Evolutionary conservation across 106 monocot species (phyloP), one percentile per base, ranked within the genome.

Genomic region (Triglochin maritima): DNA sequence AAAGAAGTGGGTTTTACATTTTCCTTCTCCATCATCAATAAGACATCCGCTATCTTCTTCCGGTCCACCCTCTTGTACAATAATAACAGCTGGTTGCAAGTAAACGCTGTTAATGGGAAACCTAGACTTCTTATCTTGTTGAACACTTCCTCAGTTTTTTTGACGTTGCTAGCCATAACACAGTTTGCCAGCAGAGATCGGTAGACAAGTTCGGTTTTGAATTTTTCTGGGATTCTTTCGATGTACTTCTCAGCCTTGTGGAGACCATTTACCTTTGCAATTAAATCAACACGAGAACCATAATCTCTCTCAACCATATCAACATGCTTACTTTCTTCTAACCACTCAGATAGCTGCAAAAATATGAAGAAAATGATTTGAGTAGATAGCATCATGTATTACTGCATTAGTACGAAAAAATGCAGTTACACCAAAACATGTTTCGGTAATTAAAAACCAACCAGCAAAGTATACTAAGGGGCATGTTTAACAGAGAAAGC

Each of bases 121-220:
- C 78, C 78, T 16, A 85, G 79, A 17, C 81, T 74, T 59, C 69
- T 85, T 17, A 92, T 92, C 51, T 75, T 81, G 58, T 82, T 76
- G 71, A 92, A 92, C 13, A 83, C 79, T 75, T 85, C 85, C 71
- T 85, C 87, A 6, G 92, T 75, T 63, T 92, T 92, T 57, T 83
- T 77, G 42, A 81, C 62, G 67, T 85, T 81, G 50, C 15, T 53
- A n/a, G 71, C 59, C 48, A 49, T 7, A 13, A 81, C 92, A 75
- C 80, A 92, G 17, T 83, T 87, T 49, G 81, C 74, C 50, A 92
- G 69, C 49, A 92, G 74, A 66, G 87, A 80, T 72, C 80, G 61
- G 60, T 92, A 92, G 46, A 92, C 59, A 7, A 82, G 57, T 68
- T 87, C 87, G 62, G 77, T 77, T 69, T 72, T 80, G 61, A 82